Conservation (phyloP, 2,329 filamentous ascomycete genomes). For the Epichloe scottii region DNA sequence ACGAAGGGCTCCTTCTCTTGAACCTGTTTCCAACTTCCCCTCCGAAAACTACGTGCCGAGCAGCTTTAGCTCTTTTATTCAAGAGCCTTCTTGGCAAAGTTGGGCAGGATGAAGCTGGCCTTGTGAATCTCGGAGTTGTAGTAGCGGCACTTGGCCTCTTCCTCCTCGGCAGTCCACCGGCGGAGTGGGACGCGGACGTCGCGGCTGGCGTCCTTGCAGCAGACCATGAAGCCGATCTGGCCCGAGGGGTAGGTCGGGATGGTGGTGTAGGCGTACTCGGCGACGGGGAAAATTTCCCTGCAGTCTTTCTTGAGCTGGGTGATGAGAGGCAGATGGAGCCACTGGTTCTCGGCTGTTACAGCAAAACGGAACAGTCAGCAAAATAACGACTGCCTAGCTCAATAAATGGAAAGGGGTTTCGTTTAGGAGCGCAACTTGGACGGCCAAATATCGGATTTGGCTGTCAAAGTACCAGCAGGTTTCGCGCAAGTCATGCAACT, state of each 20-base stretch:
- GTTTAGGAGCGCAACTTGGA: background rate
- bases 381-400: slow-evolving; percentile 4
- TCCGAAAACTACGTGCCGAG: background rate
- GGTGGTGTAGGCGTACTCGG: slow-evolving; percentile 97
- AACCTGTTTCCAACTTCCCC: background rate
- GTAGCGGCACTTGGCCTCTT: slow-evolving; percentile 87
- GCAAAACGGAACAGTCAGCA: slow-evolving; percentile 6
- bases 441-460: background rate
- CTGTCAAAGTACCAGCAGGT: background rate
- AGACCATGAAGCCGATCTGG: slow-evolving; percentile 99
- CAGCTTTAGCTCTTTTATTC: slow-evolving; percentile 26
- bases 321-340: slow-evolving; percentile 93
- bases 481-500: slow-evolving; percentile 8
- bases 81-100: slow-evolving; percentile 73
- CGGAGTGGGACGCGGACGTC: slow-evolving; percentile 80
- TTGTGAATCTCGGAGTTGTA: slow-evolving; percentile 97
- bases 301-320: slow-evolving; percentile 91
- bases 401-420: background rate
- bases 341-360: slow-evolving; percentile 85
- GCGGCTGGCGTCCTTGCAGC: slow-evolving; percentile 80
- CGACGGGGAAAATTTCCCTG: slow-evolving; percentile 92
- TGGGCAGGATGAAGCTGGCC: slow-evolving; percentile 86
- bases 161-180: slow-evolving; percentile 72
- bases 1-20: background rate
- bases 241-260: slow-evolving; percentile 98